Conservation (phyloP, 225 moss, liverwort and hornwort species). For the Physcomitrellopsis africana region DNA sequence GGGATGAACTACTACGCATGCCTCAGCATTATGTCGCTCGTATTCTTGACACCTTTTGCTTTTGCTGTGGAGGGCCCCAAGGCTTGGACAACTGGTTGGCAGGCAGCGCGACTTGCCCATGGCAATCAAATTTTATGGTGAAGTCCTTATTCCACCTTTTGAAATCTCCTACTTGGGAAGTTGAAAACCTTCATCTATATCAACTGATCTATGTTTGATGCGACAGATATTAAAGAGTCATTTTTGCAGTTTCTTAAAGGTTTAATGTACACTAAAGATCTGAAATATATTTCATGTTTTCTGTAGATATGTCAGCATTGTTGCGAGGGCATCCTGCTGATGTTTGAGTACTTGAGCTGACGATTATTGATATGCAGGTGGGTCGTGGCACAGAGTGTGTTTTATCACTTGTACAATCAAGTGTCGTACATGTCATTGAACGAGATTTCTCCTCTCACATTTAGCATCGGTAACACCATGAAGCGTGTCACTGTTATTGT, state of each 20-base stretch:
- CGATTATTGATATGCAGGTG: slow-evolving; percentile 47
- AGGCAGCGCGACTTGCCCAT: slow-evolving; percentile 28
- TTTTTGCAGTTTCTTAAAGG: background rate
- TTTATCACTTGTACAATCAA: slow-evolving; percentile 88
- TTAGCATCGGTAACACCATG: slow-evolving; percentile 84
- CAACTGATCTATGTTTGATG: background rate
- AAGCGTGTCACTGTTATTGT: slow-evolving; percentile 77
- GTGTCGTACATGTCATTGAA: slow-evolving; percentile 87
- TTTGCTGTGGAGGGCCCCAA: slow-evolving; percentile 60
- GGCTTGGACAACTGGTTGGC: slow-evolving; percentile 57
- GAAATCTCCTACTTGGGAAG: background rate
- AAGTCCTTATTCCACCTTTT: background rate
- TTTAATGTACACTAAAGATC: no score
- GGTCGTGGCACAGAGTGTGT: slow-evolving; percentile 75
- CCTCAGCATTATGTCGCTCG: slow-evolving; percentile 64
- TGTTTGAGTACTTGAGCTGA: background rate
- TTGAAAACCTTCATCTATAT: background rate
- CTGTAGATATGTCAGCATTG: background rate
- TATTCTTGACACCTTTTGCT: slow-evolving; percentile 73
- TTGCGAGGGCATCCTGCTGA: background rate
- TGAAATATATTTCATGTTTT: background rate
- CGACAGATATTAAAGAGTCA: background rate
- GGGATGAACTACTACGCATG: slow-evolving; percentile 83
- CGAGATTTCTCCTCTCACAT: slow-evolving; percentile 78
- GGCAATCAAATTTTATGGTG: slow-evolving; percentile 69